Evolutionary conservation across 352 stramenopile genomes (phyloP).

Genomic region (Phytophthora agathidicida): DNA sequence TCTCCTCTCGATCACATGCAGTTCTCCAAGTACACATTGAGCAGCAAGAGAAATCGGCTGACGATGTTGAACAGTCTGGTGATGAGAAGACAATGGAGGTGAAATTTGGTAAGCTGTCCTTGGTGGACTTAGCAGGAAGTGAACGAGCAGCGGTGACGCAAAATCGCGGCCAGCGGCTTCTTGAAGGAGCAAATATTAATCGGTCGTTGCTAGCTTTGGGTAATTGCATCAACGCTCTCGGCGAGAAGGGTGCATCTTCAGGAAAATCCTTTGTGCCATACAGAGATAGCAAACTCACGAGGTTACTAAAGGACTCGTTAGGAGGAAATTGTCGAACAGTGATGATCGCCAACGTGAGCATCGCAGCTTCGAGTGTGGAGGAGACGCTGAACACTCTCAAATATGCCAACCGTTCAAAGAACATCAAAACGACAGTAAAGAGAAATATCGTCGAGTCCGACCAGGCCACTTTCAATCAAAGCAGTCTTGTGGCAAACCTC

Average conservation of each 20-base stretch:
- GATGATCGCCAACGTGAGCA: constrained; percentile 93
- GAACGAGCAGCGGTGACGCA: constrained; percentile 91
- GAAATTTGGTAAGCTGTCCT: constrained; percentile 89
- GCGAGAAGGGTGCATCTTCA: constrained; percentile 62
- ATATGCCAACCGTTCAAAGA: constrained; percentile 93
- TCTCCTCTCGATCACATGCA: constrained; percentile 90
- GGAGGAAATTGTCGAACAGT: constrained; percentile 94
- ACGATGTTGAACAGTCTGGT: constrained; percentile 18
- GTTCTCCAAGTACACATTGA: constrained; percentile 88
- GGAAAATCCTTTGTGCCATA: constrained; percentile 84
- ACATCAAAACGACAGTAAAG: constrained; percentile 92
- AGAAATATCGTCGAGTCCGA: constrained; percentile 90
- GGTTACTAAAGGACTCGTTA: constrained; percentile 90
- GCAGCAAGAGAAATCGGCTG: constrained; percentile 53
- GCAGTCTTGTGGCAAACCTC: constrained; percentile 83
- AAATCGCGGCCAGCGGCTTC: constrained; percentile 83
- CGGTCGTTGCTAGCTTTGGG: constrained; percentile 89
- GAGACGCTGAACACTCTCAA: constrained; percentile 95
- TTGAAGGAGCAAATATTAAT: constrained; percentile 95
- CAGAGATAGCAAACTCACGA: constrained; percentile 89
- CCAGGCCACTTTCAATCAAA: constrained; percentile 87
- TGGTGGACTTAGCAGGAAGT: constrained; percentile 92
- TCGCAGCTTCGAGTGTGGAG: constrained; percentile 81
- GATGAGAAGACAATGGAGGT: constrained; percentile 41
- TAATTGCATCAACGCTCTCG: constrained; percentile 95